Conservation (phyloP, 257 asterid genomes). For the Solanum ossicruentum region DNA sequence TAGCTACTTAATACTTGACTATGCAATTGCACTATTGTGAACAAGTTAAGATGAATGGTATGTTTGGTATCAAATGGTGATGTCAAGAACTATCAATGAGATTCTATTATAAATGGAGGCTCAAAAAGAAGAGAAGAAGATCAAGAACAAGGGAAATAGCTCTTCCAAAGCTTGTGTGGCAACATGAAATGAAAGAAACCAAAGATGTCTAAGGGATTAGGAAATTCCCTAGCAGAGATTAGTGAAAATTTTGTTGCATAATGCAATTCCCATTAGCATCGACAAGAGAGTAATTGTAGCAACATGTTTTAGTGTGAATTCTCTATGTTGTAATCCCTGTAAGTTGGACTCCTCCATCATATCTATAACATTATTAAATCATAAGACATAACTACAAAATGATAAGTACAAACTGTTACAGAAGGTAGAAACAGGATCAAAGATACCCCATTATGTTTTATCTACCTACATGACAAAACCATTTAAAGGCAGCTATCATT, state of each 20-base stretch:
- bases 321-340: not conserved
- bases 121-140: not conserved
- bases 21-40: not conserved
- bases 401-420: not conserved
- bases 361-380: not conserved
- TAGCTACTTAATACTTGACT: not conserved
- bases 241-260: not conserved
- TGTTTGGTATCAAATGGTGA: not conserved
- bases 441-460: not conserved
- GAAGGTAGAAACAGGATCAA: not conserved
- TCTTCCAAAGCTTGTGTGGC: not conserved
- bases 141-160: not conserved
- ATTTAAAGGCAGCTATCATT: not conserved
- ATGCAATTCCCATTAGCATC: not conserved
- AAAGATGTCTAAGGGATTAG: not conserved
- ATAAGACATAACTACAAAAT: not conserved
- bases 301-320: not conserved
- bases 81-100: not conserved
- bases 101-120: not conserved
- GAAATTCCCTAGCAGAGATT: not conserved
- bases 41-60: not conserved
- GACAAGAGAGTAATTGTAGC: not conserved
- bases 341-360: not conserved
- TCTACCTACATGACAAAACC: not conserved
- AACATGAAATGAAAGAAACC: not conserved